Conservation (phyloP, 2,329 filamentous ascomycete species). For the Knufia fluminis region DNA sequence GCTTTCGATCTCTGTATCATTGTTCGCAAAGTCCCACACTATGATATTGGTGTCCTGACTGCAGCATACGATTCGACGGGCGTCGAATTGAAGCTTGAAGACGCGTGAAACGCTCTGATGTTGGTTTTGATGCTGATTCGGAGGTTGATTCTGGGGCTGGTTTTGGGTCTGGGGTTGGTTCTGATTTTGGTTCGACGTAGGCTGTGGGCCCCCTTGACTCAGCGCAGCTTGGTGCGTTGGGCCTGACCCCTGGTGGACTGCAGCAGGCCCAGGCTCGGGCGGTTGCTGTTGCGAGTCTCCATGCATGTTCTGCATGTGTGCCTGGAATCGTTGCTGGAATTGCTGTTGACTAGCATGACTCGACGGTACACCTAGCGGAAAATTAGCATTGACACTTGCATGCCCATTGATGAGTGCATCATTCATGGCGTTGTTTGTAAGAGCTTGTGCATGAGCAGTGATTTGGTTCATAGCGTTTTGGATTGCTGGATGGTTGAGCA, state of each 20-base stretch:
- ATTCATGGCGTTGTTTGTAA: slow-evolving; percentile 10
- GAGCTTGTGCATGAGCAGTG: slow-evolving; percentile 5
- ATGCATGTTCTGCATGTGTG: not conserved
- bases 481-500: not conserved
- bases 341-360: not conserved
- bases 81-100: slow-evolving; percentile 96
- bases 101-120: slow-evolving; percentile 46
- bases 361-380: not conserved
- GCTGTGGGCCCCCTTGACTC: slow-evolving; percentile 6
- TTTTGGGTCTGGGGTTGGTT: slow-evolving; percentile 6
- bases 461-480: slow-evolving; percentile 8
- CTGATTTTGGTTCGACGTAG: not conserved
- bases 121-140: slow-evolving; percentile 20
- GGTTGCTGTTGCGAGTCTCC: not conserved
- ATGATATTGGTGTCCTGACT: slow-evolving; percentile 87
- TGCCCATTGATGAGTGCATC: slow-evolving; percentile 6
- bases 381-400: slow-evolving; percentile 2
- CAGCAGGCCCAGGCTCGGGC: not conserved
- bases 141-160: slow-evolving; percentile 1
- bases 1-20: slow-evolving; percentile 68
- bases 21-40: slow-evolving; percentile 94
- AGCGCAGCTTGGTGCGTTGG: slow-evolving; percentile 1
- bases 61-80: slow-evolving; percentile 85
- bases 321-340: not conserved
- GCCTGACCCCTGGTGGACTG: not conserved